Evolutionary conservation across 2,329 filamentous ascomycete species (phyloP).

Genomic region (Fusarium anguioides): DNA sequence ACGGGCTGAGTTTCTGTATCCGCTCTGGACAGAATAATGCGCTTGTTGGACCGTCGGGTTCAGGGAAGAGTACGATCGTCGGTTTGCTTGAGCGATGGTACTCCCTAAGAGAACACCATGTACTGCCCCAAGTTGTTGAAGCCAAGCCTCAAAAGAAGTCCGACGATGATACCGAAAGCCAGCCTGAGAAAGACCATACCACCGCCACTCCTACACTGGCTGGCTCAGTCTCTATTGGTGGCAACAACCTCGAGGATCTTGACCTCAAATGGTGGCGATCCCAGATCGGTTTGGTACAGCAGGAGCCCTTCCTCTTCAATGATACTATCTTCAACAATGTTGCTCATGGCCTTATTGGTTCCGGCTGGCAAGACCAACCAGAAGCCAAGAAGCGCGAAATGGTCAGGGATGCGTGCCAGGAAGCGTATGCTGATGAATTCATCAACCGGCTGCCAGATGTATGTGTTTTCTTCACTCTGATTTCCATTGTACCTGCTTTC

Average conservation of each 20-base stretch:
- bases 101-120: constrained; percentile 30
- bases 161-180: fast-evolving
- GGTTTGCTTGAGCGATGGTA: constrained; percentile 77
- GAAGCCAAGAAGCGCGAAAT: constrained; percentile 55
- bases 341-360: constrained; percentile 55
- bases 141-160: not conserved
- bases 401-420: constrained; percentile 60
- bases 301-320: constrained; percentile 67
- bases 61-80: constrained; percentile 76
- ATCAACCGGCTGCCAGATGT: constrained; percentile 60
- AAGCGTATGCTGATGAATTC: constrained; percentile 65
- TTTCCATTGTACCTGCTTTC: fast-evolving
- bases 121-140: constrained; percentile 21
- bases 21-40: constrained; percentile 71
- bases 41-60: constrained; percentile 75
- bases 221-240: constrained; percentile 9
- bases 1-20: constrained; percentile 65
- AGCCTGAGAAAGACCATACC: not conserved
- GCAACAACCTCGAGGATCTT: constrained; percentile 24
- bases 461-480: constrained; percentile 28
- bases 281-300: constrained; percentile 58
- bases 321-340: constrained; percentile 61
- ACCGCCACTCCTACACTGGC: not conserved
- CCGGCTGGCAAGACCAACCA: constrained; percentile 51
- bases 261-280: constrained; percentile 39